Conservation (phyloP, 441 rosid genomes). For the Jatropha multifida region DNA sequence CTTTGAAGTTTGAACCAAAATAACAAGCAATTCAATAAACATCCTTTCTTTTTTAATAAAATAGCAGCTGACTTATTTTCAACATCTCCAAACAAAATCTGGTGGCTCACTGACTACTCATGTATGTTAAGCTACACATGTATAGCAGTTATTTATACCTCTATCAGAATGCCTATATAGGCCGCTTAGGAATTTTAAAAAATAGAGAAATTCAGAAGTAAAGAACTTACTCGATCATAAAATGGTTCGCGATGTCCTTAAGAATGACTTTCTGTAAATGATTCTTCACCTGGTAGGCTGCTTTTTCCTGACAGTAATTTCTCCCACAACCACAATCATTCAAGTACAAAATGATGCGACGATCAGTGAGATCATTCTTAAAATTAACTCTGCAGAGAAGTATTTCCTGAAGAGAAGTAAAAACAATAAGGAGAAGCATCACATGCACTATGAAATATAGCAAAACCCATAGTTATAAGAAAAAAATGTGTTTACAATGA, state of each 20-base stretch:
- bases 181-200: not conserved
- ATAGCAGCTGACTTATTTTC: not conserved
- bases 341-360: conserved; percentile 69
- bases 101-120: not conserved
- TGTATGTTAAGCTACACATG: not conserved
- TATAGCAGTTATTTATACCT: not conserved
- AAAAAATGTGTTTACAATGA: conserved; percentile 13
- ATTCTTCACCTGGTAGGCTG: conserved; percentile 65
- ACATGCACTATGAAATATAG: conserved; percentile 10
- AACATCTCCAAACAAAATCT: not conserved
- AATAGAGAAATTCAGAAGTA: not conserved
- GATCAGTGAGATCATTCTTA: conserved; percentile 67
- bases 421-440: conserved; percentile 4
- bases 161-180: not conserved
- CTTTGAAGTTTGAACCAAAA: not conserved
- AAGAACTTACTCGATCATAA: conserved; percentile 72
- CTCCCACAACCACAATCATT: conserved; percentile 77
- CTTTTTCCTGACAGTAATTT: conserved; percentile 75
- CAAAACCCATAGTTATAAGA: conserved; percentile 5
- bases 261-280: conserved; percentile 78
- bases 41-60: not conserved
- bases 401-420: conserved; percentile 65
- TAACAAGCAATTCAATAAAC: not conserved
- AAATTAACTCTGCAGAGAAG: conserved; percentile 78
- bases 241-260: conserved; percentile 60